A percentile compares a stretch with the other conserved stretches of the same genome.
These are phyloP conservation scores for Ambrosiella cleistominuta DNA, from an alignment of 2,329 filamentous ascomycete species.

Conservation along the genomic window DNA sequence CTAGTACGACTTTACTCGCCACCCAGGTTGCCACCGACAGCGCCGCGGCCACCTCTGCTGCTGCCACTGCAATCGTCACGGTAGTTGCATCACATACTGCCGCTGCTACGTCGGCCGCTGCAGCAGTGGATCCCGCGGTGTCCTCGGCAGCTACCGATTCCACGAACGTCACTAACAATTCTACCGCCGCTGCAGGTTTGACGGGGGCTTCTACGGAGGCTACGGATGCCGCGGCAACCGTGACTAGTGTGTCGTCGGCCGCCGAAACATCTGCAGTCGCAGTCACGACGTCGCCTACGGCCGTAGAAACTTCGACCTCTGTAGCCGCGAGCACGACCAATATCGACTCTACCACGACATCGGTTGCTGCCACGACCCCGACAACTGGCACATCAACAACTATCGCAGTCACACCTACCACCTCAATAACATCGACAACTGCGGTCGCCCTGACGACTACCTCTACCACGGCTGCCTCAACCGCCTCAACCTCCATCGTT, in stretches of 20 bases:
- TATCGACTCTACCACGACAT: conserved; percentile 2
- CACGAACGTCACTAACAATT: background rate
- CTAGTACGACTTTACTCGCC: background rate
- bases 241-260: too few species aligned
- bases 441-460: conserved; percentile 7
- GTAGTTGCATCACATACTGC: background rate
- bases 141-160: too few species aligned
- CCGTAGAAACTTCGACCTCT: conserved; percentile 1
- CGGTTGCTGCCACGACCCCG: background rate
- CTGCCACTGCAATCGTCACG: conserved; percentile 6
- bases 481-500: conserved; percentile 11
- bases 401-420: conserved; percentile 11
- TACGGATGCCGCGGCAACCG: too few species aligned
- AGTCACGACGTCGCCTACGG: background rate
- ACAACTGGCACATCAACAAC: background rate
- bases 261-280: conserved; percentile 1
- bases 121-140: background rate
- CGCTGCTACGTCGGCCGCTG: background rate
- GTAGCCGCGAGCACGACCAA: conserved; percentile 3
- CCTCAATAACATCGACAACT: conserved; percentile 13
- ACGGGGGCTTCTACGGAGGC: too few species aligned
- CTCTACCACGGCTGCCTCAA: conserved; percentile 9
- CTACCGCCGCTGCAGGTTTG: conserved; percentile 3
- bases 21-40: conserved; percentile 3
- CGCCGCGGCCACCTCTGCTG: conserved; percentile 4